Evolutionary conservation across 2,329 filamentous ascomycete species (phyloP), one percentile per base, ranked within the genome.

Genomic region (Phialophora verrucosa): DNA sequence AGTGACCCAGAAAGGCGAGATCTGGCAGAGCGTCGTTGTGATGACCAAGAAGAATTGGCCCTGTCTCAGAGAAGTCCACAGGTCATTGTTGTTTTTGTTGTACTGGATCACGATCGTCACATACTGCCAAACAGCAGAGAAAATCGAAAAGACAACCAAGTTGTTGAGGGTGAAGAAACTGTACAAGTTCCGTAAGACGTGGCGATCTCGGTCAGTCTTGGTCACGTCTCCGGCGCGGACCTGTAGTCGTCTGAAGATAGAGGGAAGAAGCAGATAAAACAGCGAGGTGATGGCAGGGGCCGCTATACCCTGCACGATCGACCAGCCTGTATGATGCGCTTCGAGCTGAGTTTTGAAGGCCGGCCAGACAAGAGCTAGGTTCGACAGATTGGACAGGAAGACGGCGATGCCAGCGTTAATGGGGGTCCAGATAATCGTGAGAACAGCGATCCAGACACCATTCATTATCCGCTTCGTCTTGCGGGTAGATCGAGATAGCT

Each of bases 141-240:
- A 98, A 14, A 97, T 83, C 11, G 93, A 97, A 78, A 98, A 98
- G 65, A 98, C 89, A 71, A 99, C 83, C 63, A 99, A 79, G 75
- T 98, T 98, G 85, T 99, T 99, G 83, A 99, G 93, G 60, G 97
- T 87, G 78, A 99, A 99, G 81, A 99, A 99, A 20, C 91, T 86
- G 79, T 96, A 99, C 2, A 99, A 85, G 78, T 96, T 96, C 69
- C 88, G 89, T 66, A 95, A 85, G 60, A 99, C 95, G 77, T 98
- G 94, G 32, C 92, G 86, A 77, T 99, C 95, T 62, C 95, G 88
- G 29, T 92, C 91, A 0, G 92, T 96, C 80, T 98, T 99, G 56
- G 92, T 96, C 70, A 91, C 85, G 75, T 98, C 94, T 70, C 95
- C 95, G 4, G 91, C 91, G 71, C 87, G 87, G 67, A 93, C 90